A percentile compares a stretch with the other conserved stretches of the same genome.
Conservation (phyloP, 257 asterid species). For the Salvia hispanica region DNA sequence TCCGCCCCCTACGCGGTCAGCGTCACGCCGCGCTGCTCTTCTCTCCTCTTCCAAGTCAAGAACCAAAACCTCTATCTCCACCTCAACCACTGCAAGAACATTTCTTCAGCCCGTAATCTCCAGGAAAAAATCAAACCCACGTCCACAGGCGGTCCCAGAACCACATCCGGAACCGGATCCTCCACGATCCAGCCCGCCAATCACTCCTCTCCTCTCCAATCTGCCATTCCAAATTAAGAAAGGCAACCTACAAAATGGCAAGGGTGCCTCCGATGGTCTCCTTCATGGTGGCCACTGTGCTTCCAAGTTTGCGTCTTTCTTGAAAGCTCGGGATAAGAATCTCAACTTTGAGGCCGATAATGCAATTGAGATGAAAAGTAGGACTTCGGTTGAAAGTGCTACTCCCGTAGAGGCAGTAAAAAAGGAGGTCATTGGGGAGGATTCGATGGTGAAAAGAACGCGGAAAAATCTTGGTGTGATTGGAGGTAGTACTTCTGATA, state of each 20-base stretch:
- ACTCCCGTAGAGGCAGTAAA: conserved; percentile 25
- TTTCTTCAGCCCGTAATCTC: conserved; percentile 56
- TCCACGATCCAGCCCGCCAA: conserved; percentile 24
- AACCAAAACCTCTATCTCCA: conserved; percentile 42
- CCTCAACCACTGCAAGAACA: conserved; percentile 57
- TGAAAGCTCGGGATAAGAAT: conserved; percentile 38
- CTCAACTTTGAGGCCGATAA: conserved; percentile 62
- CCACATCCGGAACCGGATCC: not conserved
- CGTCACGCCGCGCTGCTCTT: conserved; percentile 31
- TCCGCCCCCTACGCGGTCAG: conserved; percentile 32
- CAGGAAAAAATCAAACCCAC: conserved; percentile 37
- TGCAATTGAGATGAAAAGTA: conserved; percentile 30
- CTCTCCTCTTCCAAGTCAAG: conserved; percentile 45
- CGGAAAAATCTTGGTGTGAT: conserved; percentile 57
- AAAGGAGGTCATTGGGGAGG: conserved; percentile 29
- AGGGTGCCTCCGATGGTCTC: conserved; percentile 35
- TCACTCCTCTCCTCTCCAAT: conserved; percentile 47
- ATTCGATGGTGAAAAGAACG: conserved; percentile 28
- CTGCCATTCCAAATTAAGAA: conserved; percentile 43
- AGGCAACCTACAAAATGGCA: conserved; percentile 26
- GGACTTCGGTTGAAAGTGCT: conserved; percentile 24
- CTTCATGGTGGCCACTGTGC: conserved; percentile 51
- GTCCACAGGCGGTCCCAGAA: conserved; percentile 26
- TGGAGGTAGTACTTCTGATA: conserved; percentile 43
- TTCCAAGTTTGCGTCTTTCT: conserved; percentile 57